A percentile compares a stretch with the other conserved stretches of the same genome.
Evolutionary conservation across 352 stramenopile genomes (phyloP).

Genomic region (Hyphochytrium catenoides): DNA sequence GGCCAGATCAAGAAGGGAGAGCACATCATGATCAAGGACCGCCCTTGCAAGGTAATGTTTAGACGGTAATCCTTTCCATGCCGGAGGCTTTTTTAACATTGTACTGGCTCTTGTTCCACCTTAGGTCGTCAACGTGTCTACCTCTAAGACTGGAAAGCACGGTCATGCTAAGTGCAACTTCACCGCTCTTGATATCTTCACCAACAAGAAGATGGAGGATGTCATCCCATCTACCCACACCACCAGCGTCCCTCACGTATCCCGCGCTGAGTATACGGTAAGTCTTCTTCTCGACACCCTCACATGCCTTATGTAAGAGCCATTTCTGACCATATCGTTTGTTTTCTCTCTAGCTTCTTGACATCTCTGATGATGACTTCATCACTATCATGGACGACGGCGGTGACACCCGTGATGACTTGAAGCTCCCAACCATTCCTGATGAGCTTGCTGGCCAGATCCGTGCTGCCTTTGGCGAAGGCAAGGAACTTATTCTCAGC

Average conservation of each 20-base stretch:
- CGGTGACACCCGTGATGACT: conserved; percentile 89
- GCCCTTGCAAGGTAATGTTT: conserved; percentile 86
- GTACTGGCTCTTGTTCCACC: background rate
- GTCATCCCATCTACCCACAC: conserved; percentile 97
- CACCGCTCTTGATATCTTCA: conserved; percentile 97
- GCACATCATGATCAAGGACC: conserved; percentile 99
- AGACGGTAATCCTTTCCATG: background rate
- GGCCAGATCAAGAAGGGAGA: conserved; percentile 97
- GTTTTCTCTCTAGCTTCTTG: no score
- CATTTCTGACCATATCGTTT: no score
- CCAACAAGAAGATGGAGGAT: conserved; percentile 98
- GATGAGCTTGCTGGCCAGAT: conserved; percentile 90
- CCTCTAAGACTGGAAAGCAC: conserved; percentile 99
- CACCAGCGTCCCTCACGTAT: conserved; percentile 92
- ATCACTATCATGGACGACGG: conserved; percentile 93
- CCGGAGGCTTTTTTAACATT: background rate
- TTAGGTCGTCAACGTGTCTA: conserved; percentile 79
- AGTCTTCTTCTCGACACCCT: no score
- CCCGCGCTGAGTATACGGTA: conserved; percentile 85
- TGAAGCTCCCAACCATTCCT: conserved; percentile 87
- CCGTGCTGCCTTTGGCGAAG: conserved; percentile 78
- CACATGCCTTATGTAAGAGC: no score
- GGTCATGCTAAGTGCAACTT: conserved; percentile 99
- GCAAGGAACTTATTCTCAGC: conserved; percentile 85
- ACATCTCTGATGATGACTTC: conserved; percentile 95